Evolutionary conservation across 257 asterid species (phyloP), one percentile per base, ranked within the genome.

Genomic region (Nicotiana attenuata): DNA sequence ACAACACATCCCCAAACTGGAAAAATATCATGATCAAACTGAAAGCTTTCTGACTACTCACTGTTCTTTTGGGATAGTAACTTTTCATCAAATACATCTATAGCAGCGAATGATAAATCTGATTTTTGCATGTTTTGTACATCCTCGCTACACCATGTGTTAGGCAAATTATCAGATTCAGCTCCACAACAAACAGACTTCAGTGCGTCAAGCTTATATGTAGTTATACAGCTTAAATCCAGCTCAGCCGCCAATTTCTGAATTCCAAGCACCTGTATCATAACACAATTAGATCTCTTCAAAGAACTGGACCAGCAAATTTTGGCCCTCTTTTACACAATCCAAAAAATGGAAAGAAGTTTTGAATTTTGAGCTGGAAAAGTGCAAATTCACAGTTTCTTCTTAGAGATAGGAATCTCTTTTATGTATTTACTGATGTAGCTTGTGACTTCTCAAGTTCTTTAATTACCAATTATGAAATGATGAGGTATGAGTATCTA

Each of bases 181-280:
- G 84, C 84, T 67, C 86, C 83, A 82, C 1, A 82, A 67, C 64
- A 80, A 78, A 94, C 95, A 81, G 98, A 87, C 90, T 89, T 86
- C 60, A 91, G 91, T 7, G 97, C 99, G 81, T 96, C 99, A 82
- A 96, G 97, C 81, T 91, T 96, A 80, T 84, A 93, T 29, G 98
- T 86, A 16, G 92, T 87, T 84, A 96, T 94, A 81, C 97, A 91
- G 80, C 87, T 92, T 84, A 96, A 90, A 79, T 90, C 93, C 95
- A 96, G 76, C 82, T 96, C 99, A 86, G 94, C 95, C 2, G 93
- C 97, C 91, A 90, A 86, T 84, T 92, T 94, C 86, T 92, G 88
- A 88, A 96, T 91, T 76, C 89, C 94, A 82, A 91, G 92, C 85
- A 92, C 99, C 98, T 96, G 94, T 33, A 85, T 47, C 29, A 69